Evolutionary conservation across 371 early-diverging fungal species (phyloP), one percentile per base, ranked within the genome.

Genomic region (Rhizopus microsporus): DNA sequence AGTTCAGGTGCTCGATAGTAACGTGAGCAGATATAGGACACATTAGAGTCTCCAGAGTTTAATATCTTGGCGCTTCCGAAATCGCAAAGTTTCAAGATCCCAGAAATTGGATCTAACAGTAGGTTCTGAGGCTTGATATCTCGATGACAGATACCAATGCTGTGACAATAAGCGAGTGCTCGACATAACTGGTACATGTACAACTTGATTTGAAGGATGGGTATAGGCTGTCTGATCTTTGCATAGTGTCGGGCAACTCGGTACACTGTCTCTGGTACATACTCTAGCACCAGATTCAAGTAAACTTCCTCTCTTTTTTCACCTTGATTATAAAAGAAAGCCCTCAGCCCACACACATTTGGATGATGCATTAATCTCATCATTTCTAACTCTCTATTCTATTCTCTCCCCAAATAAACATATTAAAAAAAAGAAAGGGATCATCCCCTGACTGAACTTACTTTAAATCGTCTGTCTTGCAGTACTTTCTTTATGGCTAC

Each of bases 91-190:
- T 98, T 99, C 54, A 98, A 75, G 38, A 94, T 84, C 32, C 96
- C 95, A 7, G 86, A 86, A 30, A 77, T 65, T 49, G 93, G 92
- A 70, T 98, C 90, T 45, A 99, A 82, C 35, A 99, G 85, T 70
- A 99, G 77, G 71, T 99, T 99, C 71, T 98, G 99, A 52, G 99
- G 99, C 78, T 99, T 99, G 69, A 99, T 96, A 72, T 99, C 99
- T 54, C 99, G 85, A 60, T 85, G 85, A 56, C 85, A 85, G 42
- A 90, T 96, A 33, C 99, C 99, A 56, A 91, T 76, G 16, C 94
- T 83, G 76, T 99, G 99, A 66, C 93, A 92, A 68, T 98, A 96
- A 47, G 94, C 94, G 46, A 99, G 82, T 44, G 97, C 93, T 60
- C 96, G 83, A 81, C 94, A 92, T 59, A 98, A 71, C 67, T 98